These are phyloP conservation scores for Fusarium albosuccineum DNA, from an alignment of 2,329 filamentous ascomycete genomes.

Conservation along the genomic window DNA sequence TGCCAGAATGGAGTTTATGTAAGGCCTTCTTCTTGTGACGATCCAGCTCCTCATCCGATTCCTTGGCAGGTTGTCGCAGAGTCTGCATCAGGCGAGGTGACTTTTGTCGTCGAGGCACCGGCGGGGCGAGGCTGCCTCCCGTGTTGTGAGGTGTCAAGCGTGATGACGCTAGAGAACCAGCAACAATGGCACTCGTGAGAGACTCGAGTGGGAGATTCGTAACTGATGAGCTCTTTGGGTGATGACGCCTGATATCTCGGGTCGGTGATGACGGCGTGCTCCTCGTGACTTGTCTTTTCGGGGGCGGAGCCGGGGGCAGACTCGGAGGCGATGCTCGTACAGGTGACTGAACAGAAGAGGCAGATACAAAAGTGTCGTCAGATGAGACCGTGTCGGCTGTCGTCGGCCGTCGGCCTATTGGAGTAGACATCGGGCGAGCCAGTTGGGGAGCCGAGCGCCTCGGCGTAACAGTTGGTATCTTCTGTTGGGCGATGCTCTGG, in stretches of 20 bases:
- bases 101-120: slow-evolving; percentile 58
- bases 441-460: slow-evolving; percentile 28
- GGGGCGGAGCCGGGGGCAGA: slow-evolving; percentile 36
- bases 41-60: slow-evolving; percentile 67
- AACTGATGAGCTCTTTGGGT: slow-evolving; percentile 46
- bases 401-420: slow-evolving; percentile 31
- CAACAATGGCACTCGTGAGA: slow-evolving; percentile 80
- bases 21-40: slow-evolving; percentile 62
- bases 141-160: slow-evolving; percentile 61
- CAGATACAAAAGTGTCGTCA: slow-evolving; percentile 61
- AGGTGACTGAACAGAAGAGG: slow-evolving; percentile 54
- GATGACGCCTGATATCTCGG: slow-evolving; percentile 50
- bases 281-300: slow-evolving; percentile 28
- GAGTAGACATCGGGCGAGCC: slow-evolving; percentile 24
- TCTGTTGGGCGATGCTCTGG: slow-evolving; percentile 19
- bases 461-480: slow-evolving; percentile 16
- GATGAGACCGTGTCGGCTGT: slow-evolving; percentile 54
- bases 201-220: slow-evolving; percentile 69
- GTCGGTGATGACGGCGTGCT: slow-evolving; percentile 54
- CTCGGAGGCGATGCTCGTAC: slow-evolving; percentile 45
- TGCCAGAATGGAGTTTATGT: slow-evolving; percentile 65
- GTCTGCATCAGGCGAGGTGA: slow-evolving; percentile 73
- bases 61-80: slow-evolving; percentile 68
- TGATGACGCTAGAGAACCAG: slow-evolving; percentile 77
- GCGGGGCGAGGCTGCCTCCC: slow-evolving; percentile 53